phyloP scores from a whole-genome alignment of 495 filamentous ascomycete genomes.

The Mycothermus thermophilus region DNA sequence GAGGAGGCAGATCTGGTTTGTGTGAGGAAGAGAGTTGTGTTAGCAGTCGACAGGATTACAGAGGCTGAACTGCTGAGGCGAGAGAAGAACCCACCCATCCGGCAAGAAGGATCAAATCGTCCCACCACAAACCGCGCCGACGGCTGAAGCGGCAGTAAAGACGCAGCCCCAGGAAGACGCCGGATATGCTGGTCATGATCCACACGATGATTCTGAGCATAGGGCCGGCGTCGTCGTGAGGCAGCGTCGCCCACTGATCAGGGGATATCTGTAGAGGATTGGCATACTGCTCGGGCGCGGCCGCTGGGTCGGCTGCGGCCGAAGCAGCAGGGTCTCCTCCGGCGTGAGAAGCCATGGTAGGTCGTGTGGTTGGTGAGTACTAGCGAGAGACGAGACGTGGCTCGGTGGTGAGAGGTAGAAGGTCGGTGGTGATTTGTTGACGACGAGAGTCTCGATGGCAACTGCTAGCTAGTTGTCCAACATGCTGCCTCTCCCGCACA shows the following conservation, averaged over 20 bases:
- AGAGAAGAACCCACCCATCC: slow-evolving; percentile 26
- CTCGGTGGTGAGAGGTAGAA: no score
- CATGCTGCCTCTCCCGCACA: no score
- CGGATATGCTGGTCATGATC: slow-evolving; percentile 14
- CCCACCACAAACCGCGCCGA: slow-evolving; percentile 19
- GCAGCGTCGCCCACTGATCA: slow-evolving; percentile 8
- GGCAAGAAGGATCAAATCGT: slow-evolving; percentile 20
- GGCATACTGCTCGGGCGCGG: slow-evolving; percentile 10
- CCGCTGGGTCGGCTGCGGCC: not conserved
- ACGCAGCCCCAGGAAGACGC: slow-evolving; percentile 18
- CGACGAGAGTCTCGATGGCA: no score
- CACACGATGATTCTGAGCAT: slow-evolving; percentile 15
- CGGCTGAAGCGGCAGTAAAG: slow-evolving; percentile 18
- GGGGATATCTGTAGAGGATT: not conserved
- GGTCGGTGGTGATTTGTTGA: no score
- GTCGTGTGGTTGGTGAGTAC: no score
- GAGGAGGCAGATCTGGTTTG: slow-evolving; percentile 4
- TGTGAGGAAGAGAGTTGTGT: no score
- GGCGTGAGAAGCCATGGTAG: no score
- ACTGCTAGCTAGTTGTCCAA: no score
- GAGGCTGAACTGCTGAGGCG: no score
- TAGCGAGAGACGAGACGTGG: no score
- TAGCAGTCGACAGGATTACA: no score
- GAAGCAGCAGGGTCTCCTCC: no score
- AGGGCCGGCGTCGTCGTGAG: slow-evolving; percentile 15